Conservation (phyloP, 345 rosid species). For the Gossypium rotundifolium region DNA sequence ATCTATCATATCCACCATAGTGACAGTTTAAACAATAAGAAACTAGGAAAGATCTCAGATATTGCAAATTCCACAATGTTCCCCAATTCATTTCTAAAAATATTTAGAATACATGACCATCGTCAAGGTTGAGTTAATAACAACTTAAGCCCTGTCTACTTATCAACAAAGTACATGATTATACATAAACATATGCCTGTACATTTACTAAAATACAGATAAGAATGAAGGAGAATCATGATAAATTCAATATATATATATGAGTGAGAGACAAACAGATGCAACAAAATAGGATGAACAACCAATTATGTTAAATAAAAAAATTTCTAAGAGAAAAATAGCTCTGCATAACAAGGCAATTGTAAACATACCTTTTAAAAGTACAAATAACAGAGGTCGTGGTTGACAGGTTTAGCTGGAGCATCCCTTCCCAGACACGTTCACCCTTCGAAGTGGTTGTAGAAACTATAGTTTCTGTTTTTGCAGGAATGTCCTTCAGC, state of each 20-base stretch:
- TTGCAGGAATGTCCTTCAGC: slow-evolving; percentile 17
- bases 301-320: background rate
- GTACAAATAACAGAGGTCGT: slow-evolving; percentile 47
- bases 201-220: no score
- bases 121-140: background rate
- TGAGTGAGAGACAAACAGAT: background rate
- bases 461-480: slow-evolving; percentile 18
- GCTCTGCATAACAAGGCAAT: background rate
- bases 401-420: slow-evolving; percentile 53
- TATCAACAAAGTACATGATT: background rate
- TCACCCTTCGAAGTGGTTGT: slow-evolving; percentile 34
- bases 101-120: background rate
- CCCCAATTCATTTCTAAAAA: background rate
- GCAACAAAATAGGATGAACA: background rate
- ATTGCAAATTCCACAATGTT: background rate
- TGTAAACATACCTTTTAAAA: slow-evolving; percentile 59
- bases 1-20: background rate
- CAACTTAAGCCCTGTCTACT: background rate
- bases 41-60: background rate
- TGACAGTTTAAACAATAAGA: background rate
- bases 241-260: no score
- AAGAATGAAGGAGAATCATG: no score
- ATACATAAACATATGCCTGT: no score
- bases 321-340: background rate
- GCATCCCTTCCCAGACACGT: slow-evolving; percentile 67